Base-by-base conservation (phyloP, 1,139 yeast species). In the Geotrichum carabidarum region DNA sequence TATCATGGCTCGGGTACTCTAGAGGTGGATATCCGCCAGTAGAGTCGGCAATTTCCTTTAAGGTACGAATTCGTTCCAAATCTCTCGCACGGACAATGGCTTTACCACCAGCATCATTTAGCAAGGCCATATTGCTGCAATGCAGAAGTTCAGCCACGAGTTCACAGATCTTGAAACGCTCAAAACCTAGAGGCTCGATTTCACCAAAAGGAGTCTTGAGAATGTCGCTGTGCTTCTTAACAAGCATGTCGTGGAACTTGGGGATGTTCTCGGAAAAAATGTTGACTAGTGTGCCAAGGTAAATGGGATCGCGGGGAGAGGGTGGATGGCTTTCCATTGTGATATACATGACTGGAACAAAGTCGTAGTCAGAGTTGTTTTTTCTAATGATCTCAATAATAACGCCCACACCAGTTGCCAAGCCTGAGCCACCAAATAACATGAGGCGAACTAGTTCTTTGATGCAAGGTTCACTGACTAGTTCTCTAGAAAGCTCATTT, bases 331-430 rank as follows among this genome's bases (percentile, higher is more conserved):
- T 81, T 61, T 90, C 95, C 56, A 90, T 74, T 0, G 97, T 87
- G 47, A 89, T 87, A 69, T 84, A 85, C 67, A 90, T 77, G 40
- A 93, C 91, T 15, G 96, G 96, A 51, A 89, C 84, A 56, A 84
- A 81, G 71, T 93, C 99, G 69, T 93, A 93, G 70, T 93, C 99
- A 1, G 96, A 88, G 69, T 93, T 94, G 70, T 93, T 93, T 68
- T 93, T 93, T 62, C 99, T 80, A 61, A 94, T 94, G 57, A 93
- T 85, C 69, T 93, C 99, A 67, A 93, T 93, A 55, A 93, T 85
- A 51, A 93, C 90, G 4, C 98, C 97, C 36, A 93, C 99, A 57
- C 98, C 97, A 62, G 93, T 93, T 36, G 96, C 88, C 65, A 93
- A 76, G 3, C 96, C 94, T 48, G 91, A 84, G 4, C 97, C 96